Percentiles rank a stretch among this genome's conserved stretches.
phyloP scores from a whole-genome alignment of 352 stramenopile genomes.

The Globisporangium okanoganense region DNA sequence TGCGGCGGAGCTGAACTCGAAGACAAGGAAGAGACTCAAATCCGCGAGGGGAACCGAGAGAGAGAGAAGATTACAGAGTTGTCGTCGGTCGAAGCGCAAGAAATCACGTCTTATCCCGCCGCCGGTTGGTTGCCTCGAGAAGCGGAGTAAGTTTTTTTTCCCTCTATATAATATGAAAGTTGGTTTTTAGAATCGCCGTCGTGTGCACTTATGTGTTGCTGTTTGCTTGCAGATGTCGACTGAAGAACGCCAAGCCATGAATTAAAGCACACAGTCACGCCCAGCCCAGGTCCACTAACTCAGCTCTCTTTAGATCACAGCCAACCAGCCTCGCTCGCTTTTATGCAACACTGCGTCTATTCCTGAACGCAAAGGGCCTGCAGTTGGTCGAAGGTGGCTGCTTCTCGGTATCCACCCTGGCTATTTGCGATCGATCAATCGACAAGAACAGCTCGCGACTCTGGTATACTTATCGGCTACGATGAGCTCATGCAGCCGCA shows the following conservation, averaged over 20 bases:
- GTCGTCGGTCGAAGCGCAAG: background rate
- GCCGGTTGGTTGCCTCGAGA: background rate
- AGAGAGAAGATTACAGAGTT: background rate
- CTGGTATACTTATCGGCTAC: background rate
- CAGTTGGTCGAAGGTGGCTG: background rate
- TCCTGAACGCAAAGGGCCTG: background rate
- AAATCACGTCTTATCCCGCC: background rate
- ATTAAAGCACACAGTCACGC: background rate
- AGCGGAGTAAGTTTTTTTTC: conserved; percentile 7
- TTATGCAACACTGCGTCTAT: background rate
- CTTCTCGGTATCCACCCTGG: background rate
- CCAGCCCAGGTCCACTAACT: background rate
- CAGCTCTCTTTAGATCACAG: background rate
- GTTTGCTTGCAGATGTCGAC: background rate
- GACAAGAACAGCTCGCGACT: background rate
- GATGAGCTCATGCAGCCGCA: background rate
- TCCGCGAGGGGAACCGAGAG: background rate
- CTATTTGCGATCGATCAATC: background rate
- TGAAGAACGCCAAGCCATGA: background rate
- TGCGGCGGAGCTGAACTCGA: background rate
- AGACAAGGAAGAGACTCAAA: conserved; percentile 1
- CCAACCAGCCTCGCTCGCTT: background rate
- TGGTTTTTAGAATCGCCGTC: conserved; percentile 4
- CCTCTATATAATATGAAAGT: conserved; percentile 12
- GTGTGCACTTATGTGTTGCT: background rate